Percentiles rank a stretch among this genome's conserved stretches.
phyloP scores from a whole-genome alignment of 1,284 basidiomycete species.

The Rhizopogon parksii region DNA sequence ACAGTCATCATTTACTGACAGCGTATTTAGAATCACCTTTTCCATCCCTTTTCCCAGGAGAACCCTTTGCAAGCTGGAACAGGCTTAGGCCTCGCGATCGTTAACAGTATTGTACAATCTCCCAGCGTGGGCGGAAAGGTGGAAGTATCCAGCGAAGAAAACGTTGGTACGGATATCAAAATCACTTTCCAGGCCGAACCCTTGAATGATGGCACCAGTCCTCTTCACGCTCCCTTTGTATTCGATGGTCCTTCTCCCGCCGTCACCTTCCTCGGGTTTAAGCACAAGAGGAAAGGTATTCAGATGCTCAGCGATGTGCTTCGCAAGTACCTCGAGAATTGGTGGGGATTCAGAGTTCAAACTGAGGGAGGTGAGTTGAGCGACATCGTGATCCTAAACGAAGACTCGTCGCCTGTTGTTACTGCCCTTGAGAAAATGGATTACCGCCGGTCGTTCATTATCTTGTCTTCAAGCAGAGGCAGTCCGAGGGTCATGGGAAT shows the following conservation, averaged over 20 bases:
- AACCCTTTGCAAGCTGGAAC: conserved; percentile 90
- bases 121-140: conserved; percentile 84
- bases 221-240: conserved; percentile 39
- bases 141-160: conserved; percentile 84
- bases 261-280: conserved; percentile 73
- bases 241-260: conserved; percentile 42
- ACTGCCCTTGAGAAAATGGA: conserved; percentile 53
- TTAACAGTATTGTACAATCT: conserved; percentile 86
- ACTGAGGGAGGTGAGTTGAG: conserved; percentile 42
- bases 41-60: conserved; percentile 95
- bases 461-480: conserved; percentile 67
- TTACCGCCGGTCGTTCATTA: conserved; percentile 60
- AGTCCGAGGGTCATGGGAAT: conserved; percentile 57
- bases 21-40: conserved; percentile 74
- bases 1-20: conserved; percentile 8
- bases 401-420: conserved; percentile 58
- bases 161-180: conserved; percentile 89
- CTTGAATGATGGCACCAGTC: conserved; percentile 36
- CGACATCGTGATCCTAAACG: conserved; percentile 81
- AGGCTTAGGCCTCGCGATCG: conserved; percentile 93
- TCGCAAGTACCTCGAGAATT: conserved; percentile 58
- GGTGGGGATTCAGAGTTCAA: conserved; percentile 72
- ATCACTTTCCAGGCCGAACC: conserved; percentile 78
- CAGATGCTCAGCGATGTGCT: conserved; percentile 63
- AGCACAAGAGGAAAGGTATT: conserved; percentile 58